Evolutionary conservation across 2,329 filamentous ascomycete genomes (phyloP), one percentile per base, ranked within the genome.

Genomic region (Aspergillus aculeatinus): DNA sequence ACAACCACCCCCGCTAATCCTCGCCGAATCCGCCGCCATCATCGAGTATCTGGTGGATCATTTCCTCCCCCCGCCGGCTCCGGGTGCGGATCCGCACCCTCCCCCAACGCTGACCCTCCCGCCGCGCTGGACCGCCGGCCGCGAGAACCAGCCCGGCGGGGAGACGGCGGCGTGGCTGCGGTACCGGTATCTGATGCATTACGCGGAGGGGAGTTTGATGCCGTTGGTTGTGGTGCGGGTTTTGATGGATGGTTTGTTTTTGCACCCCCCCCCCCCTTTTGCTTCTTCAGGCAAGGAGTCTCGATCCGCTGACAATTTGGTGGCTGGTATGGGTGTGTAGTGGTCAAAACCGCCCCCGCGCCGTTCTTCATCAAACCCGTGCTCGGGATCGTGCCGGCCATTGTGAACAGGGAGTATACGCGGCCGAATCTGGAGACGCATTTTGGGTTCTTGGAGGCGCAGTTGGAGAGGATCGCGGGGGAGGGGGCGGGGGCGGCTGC

Each of bases 201-300:
- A 93, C 74, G 83, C 86, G 5, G 94, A 97, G 78, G 94, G 94
- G 11, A 91, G 85, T 61, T 77, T 97, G 62, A 95, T 96, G 88
- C 39, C 39, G 39, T 19, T 44, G 39, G 39, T 44, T 6, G 39
- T 44, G 16, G 9, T 14, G 16, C 14, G 39, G 6, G 2, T 44
- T 44, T 2, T 44, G 16, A 44, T 44, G 39, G 39, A 44, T 10
- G 39, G 39, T 42, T 42, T 42, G 35, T 33, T 9, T 12, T 33
- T 11, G 2, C 3, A 1, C 12, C 31, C 21, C 21, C 2, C 3
- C 12, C 31, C 21, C 21, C 2, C 2, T 21, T 21, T 33, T 33
- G 12, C 12, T 33, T 33, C 31, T 33, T 11, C 5, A 23, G 23
- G 23, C 1, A 4, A 23, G 23, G 23, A 5, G 23, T 23, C 3